These are phyloP conservation scores for Myxozyma lipomycoides DNA, from an alignment of 805 yeast species.

Conservation along the genomic window DNA sequence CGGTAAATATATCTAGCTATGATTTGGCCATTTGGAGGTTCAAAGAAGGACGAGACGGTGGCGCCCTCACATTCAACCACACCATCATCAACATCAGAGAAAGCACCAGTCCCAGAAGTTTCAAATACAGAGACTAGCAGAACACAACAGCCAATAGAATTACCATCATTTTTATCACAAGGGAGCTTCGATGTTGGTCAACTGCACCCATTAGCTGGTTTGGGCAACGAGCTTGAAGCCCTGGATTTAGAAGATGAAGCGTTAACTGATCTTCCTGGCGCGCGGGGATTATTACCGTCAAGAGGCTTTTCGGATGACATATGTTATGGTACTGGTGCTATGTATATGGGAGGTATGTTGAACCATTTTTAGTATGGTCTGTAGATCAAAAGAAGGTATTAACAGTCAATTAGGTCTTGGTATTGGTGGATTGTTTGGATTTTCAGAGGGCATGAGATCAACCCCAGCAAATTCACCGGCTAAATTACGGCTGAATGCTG, in stretches of 20 bases:
- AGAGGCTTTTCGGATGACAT: conserved; percentile 97
- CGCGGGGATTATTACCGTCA: conserved; percentile 88
- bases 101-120: neutral
- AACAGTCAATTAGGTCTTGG: conserved; percentile 55
- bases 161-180: conserved; percentile 14
- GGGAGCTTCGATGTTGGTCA: conserved; percentile 22
- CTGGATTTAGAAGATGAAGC: conserved; percentile 84
- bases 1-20: neutral
- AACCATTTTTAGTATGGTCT: neutral
- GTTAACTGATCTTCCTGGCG: conserved; percentile 72
- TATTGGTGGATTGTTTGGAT: conserved; percentile 83
- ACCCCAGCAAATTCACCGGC: conserved; percentile 74
- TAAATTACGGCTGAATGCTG: conserved; percentile 79
- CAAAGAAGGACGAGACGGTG: neutral
- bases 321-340: conserved; percentile 96
- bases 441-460: conserved; percentile 76
- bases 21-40: conserved; percentile 18
- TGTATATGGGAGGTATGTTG: conserved; percentile 55
- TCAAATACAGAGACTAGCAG: neutral
- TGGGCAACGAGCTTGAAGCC: conserved; percentile 57
- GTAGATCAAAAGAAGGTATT: neutral
- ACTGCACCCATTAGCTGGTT: conserved; percentile 31
- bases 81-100: conserved; percentile 3
- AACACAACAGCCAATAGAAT: neutral
- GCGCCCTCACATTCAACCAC: neutral